phyloP scores from a whole-genome alignment of 495 filamentous ascomycete species.

The Coniosporium apollinis region DNA sequence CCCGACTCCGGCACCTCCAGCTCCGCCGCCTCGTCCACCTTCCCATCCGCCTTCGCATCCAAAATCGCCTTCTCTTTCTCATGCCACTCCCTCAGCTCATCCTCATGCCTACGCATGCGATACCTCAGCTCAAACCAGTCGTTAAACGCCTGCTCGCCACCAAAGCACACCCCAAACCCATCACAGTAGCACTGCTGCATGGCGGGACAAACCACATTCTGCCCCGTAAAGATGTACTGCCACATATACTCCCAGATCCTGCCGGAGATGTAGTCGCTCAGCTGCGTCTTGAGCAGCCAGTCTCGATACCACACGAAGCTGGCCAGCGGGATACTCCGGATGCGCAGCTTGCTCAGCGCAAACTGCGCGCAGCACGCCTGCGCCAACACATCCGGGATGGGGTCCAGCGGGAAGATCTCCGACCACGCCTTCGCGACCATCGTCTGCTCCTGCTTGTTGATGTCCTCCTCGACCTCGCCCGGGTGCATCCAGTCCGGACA shows the following conservation, averaged over 20 bases:
- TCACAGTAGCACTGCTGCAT: conserved; percentile 63
- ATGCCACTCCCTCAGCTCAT: conserved; percentile 33
- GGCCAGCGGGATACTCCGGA: conserved; percentile 36
- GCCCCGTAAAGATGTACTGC: conserved; percentile 47
- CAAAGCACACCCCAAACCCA: conserved; percentile 65
- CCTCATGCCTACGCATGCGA: conserved; percentile 26
- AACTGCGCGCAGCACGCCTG: conserved; percentile 52
- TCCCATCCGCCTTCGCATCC: conserved; percentile 16
- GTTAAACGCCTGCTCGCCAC: conserved; percentile 35
- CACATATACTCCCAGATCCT: conserved; percentile 64
- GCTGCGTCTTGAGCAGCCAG: conserved; percentile 47
- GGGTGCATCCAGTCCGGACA: conserved; percentile 44
- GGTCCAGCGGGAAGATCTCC: conserved; percentile 29
- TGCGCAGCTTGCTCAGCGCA: conserved; percentile 22
- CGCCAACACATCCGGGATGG: conserved; percentile 35
- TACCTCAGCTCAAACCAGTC: conserved; percentile 28
- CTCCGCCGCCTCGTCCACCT: conserved; percentile 22
- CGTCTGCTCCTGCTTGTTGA: conserved; percentile 42
- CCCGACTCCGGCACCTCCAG: conserved; percentile 26
- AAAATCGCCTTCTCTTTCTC: conserved; percentile 20
- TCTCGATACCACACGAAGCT: conserved; percentile 48
- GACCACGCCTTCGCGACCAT: conserved; percentile 28
- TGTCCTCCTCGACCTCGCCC: conserved; percentile 30
- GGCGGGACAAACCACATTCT: conserved; percentile 41
- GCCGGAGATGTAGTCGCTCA: conserved; percentile 50